Base-by-base conservation (phyloP, 1,284 basidiomycete species). In the Heterobasidion irregulare region DNA sequence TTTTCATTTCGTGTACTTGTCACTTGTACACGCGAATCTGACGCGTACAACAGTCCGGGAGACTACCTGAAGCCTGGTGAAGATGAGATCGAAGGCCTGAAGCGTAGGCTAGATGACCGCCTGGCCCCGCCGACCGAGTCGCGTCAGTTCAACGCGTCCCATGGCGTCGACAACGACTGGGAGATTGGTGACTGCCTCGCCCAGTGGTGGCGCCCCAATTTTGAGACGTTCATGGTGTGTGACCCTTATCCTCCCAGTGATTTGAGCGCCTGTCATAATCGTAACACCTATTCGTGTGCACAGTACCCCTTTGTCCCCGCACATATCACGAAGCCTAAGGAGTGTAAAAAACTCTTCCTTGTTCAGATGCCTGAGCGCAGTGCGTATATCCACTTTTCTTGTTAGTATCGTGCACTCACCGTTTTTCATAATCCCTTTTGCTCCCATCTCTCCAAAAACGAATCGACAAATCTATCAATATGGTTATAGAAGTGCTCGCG, bases 271-370 rank as follows among this genome's bases (percentile, higher is more conserved):
- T 53, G 55, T 18, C 33, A 50, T 33, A 36, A 19, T 41, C 12
- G 43, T 12, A 47, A 8, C 8, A 19, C 33, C 10, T 34, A 53
- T 51, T 52, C 49, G 41, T 51, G 41, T 44, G 35, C 35, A 26
- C 58, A 98, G 95, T 99, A 99, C 67, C 96, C 96, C 0, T 98
- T 97, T 71, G 82, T 95, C 56, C 96, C 96, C 1, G 92, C 94
- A 46, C 96, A 99, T 71, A 91, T 98, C 57, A 94, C 93, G 47
- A 93, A 95, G 68, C 96, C 96, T 8, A 99, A 98, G 72, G 96
- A 99, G 69, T 92, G 92, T 77, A 98, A 98, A 75, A 97, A 95
- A 69, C 78, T 98, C 50, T 98, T 92, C 74, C 77, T 98, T 47
- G 92, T 98, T 6, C 91, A 96, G 65, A 91, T 98, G 83, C 94